Base-by-base conservation (phyloP, 352 stramenopile species). In the Phytophthora melonis region DNA sequence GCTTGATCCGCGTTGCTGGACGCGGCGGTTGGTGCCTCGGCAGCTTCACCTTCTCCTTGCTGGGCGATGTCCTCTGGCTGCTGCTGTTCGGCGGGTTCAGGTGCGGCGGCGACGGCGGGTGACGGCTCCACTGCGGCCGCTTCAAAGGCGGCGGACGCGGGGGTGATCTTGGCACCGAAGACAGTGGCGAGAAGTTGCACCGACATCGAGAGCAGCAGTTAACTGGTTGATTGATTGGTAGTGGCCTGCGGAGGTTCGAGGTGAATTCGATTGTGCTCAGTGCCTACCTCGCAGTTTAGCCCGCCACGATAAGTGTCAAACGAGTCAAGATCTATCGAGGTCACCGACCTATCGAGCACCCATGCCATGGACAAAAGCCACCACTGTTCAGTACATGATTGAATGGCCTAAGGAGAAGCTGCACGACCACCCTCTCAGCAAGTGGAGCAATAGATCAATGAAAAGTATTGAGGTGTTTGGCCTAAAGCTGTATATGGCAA, bases 181-280 rank as follows among this genome's bases (percentile, higher is more conserved):
- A 25, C 50, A 45, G 52, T 41, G n/a, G 55, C 14, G 39, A 69
- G 34, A 64, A 41, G 34, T 60, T 68, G 62, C 52, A 69, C 52
- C 18, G 67, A 74, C 67, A 74, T 74, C 19, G 36, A 11, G 19
- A 50, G n/a, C 23, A 14, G 13, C 34, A 27, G 34, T 6, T 25
- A 14, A 11, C 43, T 32, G 27, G 27, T 32, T 25, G 25, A 11
- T 52, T 34, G 30, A 5, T 34, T 34, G 30, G 39, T 39, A 41
- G 30, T 18, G 25, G 8, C 18, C 57, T 68, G 66, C 7, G 0
- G 39, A 10, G 23, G 34, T 60, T 19, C 30, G 56, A 49, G 53
- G 67, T 6, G 58, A 69, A 59, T 60, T 58, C 25, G 34, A 39
- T 23, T 64, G 55, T 74, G 67, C 2, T 5, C n/a, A 52, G 16